Evolutionary conservation across 2,329 filamentous ascomycete genomes (phyloP).

Genomic region (Byssothecium circinans): DNA sequence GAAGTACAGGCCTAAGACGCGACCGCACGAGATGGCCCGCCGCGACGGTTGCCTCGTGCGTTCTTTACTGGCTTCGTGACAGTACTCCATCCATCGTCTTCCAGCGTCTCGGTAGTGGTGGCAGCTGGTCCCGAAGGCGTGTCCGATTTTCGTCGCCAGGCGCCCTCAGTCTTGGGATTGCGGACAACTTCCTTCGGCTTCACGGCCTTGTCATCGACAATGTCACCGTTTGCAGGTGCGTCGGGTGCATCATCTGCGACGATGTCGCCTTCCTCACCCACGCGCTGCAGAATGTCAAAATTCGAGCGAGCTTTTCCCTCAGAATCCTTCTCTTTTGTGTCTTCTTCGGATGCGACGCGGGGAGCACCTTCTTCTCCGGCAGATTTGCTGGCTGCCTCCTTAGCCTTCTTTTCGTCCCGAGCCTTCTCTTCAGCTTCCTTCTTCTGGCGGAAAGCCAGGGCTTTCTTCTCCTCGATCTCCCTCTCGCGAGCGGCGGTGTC

Average conservation of each 20-base stretch:
- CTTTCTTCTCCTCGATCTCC: conserved; percentile 85
- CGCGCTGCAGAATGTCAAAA: conserved; percentile 59
- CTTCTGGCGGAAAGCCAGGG: conserved; percentile 75
- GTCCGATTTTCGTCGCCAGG: conserved; percentile 45
- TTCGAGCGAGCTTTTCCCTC: conserved; percentile 53
- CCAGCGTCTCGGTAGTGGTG: conserved; percentile 50
- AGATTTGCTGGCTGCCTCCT: conserved; percentile 61
- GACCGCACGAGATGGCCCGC: conserved; percentile 47
- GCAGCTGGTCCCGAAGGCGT: conserved; percentile 38
- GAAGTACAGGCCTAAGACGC: conserved; percentile 44
- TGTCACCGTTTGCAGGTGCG: conserved; percentile 53
- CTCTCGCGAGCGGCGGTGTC: conserved; percentile 88
- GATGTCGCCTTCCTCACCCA: conserved; percentile 36
- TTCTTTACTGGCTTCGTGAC: conserved; percentile 52
- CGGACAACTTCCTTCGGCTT: conserved; percentile 59
- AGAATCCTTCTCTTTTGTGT: conserved; percentile 37
- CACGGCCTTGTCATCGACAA: conserved; percentile 55
- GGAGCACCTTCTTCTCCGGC: conserved; percentile 34
- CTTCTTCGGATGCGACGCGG: too few relatives aligned
- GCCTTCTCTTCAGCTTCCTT: conserved; percentile 84
- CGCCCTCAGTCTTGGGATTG: conserved; percentile 44
- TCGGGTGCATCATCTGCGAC: conserved; percentile 46
- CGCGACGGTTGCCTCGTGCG: conserved; percentile 41
- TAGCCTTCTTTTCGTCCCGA: conserved; percentile 66
- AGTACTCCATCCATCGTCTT: conserved; percentile 59